phyloP scores from a whole-genome alignment of 169 alveolate species.

The Cryptosporidium meleagridis region DNA sequence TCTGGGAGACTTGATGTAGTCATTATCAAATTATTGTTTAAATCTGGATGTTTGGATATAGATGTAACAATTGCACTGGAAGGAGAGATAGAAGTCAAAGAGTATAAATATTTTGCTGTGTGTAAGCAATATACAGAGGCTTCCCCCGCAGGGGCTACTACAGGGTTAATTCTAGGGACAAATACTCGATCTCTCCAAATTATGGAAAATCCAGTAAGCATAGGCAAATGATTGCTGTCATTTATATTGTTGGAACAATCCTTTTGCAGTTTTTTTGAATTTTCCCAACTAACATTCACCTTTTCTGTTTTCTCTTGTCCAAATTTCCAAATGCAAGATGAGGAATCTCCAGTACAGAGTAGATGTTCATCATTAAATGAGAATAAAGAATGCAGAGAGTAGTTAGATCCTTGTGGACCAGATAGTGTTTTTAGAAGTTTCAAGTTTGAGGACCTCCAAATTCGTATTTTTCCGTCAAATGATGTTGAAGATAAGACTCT shows the following conservation, averaged over 20 bases:
- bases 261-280: neutral
- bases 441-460: slow-evolving; percentile 48
- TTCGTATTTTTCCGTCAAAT: slow-evolving; percentile 40
- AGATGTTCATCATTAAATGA: slow-evolving; percentile 32
- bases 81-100: neutral
- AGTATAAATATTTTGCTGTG: neutral
- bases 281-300: neutral
- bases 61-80: slow-evolving; percentile 18
- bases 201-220: slow-evolving; percentile 31
- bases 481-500: slow-evolving; percentile 44
- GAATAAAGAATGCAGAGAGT: slow-evolving; percentile 28
- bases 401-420: slow-evolving; percentile 19
- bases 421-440: slow-evolving; percentile 24
- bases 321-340: slow-evolving; percentile 45
- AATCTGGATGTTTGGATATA: slow-evolving; percentile 19
- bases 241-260: neutral
- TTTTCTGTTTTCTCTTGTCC: neutral
- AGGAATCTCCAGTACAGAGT: slow-evolving; percentile 11
- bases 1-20: slow-evolving; percentile 66
- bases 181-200: slow-evolving; percentile 23
- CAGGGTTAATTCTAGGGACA: slow-evolving; percentile 14
- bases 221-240: neutral
- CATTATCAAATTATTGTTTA: neutral
- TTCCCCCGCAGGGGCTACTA: neutral
- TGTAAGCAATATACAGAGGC: neutral